Evolutionary conservation across 495 filamentous ascomycete genomes (phyloP), one percentile per base, ranked within the genome.

Genomic region (Zalerion maritima): DNA sequence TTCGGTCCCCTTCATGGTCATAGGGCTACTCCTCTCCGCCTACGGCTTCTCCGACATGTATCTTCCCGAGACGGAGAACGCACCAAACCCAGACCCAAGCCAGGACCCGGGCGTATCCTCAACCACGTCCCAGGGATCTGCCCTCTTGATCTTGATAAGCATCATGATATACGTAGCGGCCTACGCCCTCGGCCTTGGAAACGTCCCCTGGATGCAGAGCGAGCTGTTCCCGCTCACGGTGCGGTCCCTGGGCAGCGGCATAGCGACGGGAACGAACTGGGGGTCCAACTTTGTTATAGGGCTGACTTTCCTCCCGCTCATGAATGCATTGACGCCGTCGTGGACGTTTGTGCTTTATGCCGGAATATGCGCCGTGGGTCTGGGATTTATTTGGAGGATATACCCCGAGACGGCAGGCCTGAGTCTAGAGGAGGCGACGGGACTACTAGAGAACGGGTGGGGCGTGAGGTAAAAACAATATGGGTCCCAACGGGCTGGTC

Each of bases 191-290:
- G 86, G 86, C n/a, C 62, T 94, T 3, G 86, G 86, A 3, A 84
- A 82, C 35, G 81, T 94, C 2, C 85, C 86, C 1, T 94, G 86
- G 86, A 83, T 87, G 58, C 83, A 92, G 49, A 76, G 71, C 38
- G 86, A 94, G 57, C 69, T 94, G 10, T 93, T 94, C 43, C 74
- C 84, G 5, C 64, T 93, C 38, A 71, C 69, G 24, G 81, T 92
- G 5, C 79, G 86, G 17, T 78, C 77, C 0, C 45, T 91, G 2
- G 86, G 86, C 4, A 86, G 80, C 18, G 74, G 73, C 0, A 41
- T 91, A n/a, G 73, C 81, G 1, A 94, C 85, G 10, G 75, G 78
- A 2, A 87, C 80, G 3, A 93, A 94, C 38, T 94, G 86, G 86
- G 67, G 66, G 10, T 73, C 75, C 3, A 94, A 94, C 51, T 83